Evolutionary conservation across 192 early-diverging fungal species (phyloP).

Genomic region (Podila epigama): DNA sequence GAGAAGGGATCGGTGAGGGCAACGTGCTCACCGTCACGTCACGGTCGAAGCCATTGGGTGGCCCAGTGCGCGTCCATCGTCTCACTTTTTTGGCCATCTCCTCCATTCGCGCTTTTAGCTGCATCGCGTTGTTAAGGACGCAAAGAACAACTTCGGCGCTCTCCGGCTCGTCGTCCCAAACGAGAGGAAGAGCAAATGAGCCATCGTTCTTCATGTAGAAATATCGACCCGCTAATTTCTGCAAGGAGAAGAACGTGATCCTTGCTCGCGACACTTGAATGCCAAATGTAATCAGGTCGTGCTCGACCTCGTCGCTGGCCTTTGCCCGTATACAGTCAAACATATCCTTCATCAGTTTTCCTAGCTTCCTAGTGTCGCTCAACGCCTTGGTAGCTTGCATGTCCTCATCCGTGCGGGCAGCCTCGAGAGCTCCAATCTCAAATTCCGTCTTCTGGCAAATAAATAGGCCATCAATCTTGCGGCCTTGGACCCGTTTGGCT

Average conservation of each 20-base stretch:
- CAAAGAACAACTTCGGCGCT: no score
- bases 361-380: background rate
- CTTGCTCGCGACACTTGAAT: background rate
- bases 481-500: background rate
- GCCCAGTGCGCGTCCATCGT: no score
- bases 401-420: background rate
- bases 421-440: slow-evolving; percentile 1
- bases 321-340: background rate
- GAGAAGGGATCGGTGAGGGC: no score
- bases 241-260: background rate
- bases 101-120: no score
- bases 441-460: background rate
- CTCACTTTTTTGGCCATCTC: no score
- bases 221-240: background rate
- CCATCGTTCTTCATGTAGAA: background rate
- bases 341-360: slow-evolving; percentile 10
- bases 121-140: no score
- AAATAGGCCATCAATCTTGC: slow-evolving; percentile 3
- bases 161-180: no score
- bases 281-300: background rate
- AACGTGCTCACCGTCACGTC: no score
- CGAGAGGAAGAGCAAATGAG: background rate
- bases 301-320: background rate
- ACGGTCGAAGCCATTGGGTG: no score
- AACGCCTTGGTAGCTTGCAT: background rate